A percentile compares a stretch with the other conserved stretches of the same genome.
phyloP scores from a whole-genome alignment of 257 asterid genomes.

The Lantana camara region DNA sequence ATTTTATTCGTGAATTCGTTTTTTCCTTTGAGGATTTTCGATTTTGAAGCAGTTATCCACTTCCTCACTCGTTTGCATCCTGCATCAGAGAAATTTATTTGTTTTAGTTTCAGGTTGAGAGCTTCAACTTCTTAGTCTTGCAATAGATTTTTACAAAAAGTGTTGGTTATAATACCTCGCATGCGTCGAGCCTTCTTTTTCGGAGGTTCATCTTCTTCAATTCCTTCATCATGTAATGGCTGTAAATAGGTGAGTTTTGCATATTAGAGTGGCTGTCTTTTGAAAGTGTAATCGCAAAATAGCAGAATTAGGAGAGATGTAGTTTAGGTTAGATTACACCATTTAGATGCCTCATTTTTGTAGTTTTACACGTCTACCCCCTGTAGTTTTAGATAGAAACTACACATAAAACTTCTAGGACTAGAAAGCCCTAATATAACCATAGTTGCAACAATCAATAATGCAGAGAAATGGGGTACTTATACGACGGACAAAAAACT shows the following conservation, averaged over 20 bases:
- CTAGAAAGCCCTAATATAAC: too few species aligned
- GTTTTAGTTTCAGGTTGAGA: neutral
- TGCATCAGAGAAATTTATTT: slow-evolving; percentile 33
- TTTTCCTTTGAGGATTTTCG: slow-evolving; percentile 46
- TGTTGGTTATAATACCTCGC: slow-evolving; percentile 11
- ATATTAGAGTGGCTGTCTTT: slow-evolving; percentile 13
- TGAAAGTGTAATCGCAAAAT: slow-evolving; percentile 17
- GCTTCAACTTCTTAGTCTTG: neutral
- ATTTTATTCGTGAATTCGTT: slow-evolving; percentile 46
- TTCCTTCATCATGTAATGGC: slow-evolving; percentile 49
- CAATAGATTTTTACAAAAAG: too few species aligned
- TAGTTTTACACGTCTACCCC: too few species aligned
- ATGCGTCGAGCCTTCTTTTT: slow-evolving; percentile 47
- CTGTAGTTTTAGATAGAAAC: too few species aligned
- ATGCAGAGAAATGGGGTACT: too few species aligned
- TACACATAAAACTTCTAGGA: too few species aligned
- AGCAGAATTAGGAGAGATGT: neutral
- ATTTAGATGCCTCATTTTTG: too few species aligned
- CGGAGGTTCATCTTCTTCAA: slow-evolving; percentile 43
- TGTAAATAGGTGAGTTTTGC: slow-evolving; percentile 33
- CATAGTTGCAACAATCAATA: too few species aligned
- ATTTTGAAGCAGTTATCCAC: slow-evolving; percentile 59
- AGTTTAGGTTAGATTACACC: neutral
- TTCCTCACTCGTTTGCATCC: slow-evolving; percentile 50
- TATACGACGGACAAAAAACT: too few species aligned